Conservation (phyloP, 257 asterid species). For the Solanum sitiens region DNA sequence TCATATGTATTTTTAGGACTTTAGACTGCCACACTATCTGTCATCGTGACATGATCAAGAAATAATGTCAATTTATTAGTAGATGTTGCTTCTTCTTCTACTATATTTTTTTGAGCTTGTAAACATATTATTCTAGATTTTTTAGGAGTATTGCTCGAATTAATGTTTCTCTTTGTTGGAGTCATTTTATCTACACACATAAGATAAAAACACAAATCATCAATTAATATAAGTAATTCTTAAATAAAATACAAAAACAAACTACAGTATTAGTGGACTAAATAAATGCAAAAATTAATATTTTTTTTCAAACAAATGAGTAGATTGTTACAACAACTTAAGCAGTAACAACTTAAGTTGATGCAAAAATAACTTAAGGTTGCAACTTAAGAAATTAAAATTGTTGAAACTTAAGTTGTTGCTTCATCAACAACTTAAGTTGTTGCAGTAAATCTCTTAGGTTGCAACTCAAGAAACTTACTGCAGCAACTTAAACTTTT, state of each 20-base stretch:
- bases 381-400: background rate
- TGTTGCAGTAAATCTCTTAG: no score
- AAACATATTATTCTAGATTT: no score
- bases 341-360: background rate
- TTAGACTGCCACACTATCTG: no score
- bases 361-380: background rate
- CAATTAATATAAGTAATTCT: no score
- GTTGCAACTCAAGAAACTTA: background rate
- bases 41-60: no score
- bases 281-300: background rate
- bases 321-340: background rate
- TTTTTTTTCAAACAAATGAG: background rate
- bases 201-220: background rate
- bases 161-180: background rate
- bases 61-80: no score
- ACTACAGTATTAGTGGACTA: background rate
- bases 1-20: no score
- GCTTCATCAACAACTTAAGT: background rate
- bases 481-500: background rate
- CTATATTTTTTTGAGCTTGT: no score
- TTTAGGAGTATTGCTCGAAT: no score
- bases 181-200: background rate
- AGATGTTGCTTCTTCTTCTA: no score
- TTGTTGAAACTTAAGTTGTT: no score
- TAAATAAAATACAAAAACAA: no score